Conservation (phyloP, 164 flowering plant species). For the Kalanchoe fedtschenkoi region DNA sequence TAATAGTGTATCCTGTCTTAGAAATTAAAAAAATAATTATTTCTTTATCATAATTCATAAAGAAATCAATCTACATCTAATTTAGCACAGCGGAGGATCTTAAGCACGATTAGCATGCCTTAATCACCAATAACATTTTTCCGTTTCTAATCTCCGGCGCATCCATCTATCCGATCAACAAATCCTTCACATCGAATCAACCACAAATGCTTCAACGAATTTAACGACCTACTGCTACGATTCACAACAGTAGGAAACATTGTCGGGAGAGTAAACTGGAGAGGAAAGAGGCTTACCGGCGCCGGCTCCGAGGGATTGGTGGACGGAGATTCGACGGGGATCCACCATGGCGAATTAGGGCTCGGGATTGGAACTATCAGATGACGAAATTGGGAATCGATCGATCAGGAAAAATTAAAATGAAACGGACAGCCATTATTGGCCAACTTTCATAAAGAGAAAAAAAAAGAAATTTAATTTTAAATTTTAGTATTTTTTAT, state of each 20-base stretch:
- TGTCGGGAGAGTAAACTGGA: neutral
- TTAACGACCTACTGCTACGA: neutral
- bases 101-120: neutral
- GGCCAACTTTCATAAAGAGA: no score
- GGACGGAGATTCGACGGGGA: constrained; percentile 33
- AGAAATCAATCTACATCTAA: no score
- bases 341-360: constrained; percentile 24
- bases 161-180: neutral
- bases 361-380: neutral
- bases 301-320: constrained; percentile 62
- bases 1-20: no score
- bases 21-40: no score
- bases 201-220: neutral
- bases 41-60: no score
- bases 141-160: no score
- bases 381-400: no score
- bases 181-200: neutral
- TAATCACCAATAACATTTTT: no score
- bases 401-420: no score
- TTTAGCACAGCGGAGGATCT: neutral
- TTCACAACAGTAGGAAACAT: neutral
- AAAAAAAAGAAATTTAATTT: no score
- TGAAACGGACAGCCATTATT: no score
- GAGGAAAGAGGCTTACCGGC: constrained; percentile 24
- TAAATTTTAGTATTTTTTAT: no score